Evolutionary conservation across 371 early-diverging fungal genomes (phyloP).

Genomic region (Rhizopus stolonifer): DNA sequence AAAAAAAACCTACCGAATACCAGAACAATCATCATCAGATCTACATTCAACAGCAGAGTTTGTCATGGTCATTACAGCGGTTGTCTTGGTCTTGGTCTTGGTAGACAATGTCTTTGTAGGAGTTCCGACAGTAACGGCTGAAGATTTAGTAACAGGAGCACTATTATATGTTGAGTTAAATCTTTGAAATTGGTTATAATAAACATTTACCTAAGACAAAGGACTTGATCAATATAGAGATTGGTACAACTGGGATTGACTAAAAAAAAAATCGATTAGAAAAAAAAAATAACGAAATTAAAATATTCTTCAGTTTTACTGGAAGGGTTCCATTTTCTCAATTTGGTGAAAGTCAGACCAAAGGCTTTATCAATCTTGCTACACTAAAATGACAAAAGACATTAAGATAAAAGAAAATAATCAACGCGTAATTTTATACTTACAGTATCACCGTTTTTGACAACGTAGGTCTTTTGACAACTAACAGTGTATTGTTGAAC

Average conservation of each 20-base stretch:
- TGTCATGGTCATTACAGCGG: conserved; percentile 15
- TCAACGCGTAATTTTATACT: background rate
- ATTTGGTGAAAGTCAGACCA: conserved; percentile 12
- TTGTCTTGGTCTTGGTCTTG: conserved; percentile 4
- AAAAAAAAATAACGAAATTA: no score
- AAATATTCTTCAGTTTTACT: conserved; percentile 11
- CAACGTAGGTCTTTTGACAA: conserved; percentile 26
- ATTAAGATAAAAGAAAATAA: no score
- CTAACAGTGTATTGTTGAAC: conserved; percentile 16
- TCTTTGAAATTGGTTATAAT: background rate
- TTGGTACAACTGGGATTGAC: conserved; percentile 28
- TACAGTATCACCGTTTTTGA: conserved; percentile 29
- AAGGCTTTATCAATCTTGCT: conserved; percentile 22
- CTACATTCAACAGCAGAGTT: conserved; percentile 11
- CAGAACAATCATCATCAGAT: conserved; percentile 24
- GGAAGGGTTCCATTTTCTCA: conserved; percentile 31
- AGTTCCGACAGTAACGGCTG: conserved; percentile 3
- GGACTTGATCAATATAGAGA: conserved; percentile 23
- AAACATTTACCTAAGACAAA: conserved; percentile 25
- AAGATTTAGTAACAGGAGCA: conserved; percentile 14
- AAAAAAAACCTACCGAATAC: conserved; percentile 27
- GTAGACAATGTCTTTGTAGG: background rate
- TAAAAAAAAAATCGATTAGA: conserved; percentile 4
- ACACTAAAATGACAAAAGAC: conserved; percentile 13
- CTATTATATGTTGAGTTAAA: conserved; percentile 1